A percentile compares a stretch with the other conserved stretches of the same genome.
phyloP scores from a whole-genome alignment of 805 yeast species.

The Dipodascopsis tothii region DNA sequence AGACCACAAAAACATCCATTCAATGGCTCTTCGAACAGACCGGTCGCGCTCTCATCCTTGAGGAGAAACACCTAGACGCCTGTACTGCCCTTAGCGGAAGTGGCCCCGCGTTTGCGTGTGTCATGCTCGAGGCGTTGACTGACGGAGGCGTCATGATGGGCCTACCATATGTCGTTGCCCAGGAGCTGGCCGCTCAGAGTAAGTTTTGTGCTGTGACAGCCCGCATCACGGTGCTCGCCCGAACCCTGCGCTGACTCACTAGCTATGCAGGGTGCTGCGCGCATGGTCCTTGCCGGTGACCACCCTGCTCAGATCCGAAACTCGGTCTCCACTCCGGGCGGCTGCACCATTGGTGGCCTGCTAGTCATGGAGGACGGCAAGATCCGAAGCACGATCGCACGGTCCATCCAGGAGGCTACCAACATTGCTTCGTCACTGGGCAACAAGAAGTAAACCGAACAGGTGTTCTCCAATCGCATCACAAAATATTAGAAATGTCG shows the following conservation, averaged over 20 bases:
- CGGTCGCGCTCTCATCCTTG: constrained; percentile 36
- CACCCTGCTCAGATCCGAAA: constrained; percentile 86
- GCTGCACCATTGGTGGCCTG: constrained; percentile 93
- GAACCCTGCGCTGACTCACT: not conserved
- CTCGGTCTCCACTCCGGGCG: constrained; percentile 94
- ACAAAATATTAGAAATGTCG: no score
- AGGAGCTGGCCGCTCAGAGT: constrained; percentile 84
- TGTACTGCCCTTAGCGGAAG: constrained; percentile 93
- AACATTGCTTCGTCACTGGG: constrained; percentile 33
- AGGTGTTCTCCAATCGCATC: no score
- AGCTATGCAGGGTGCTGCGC: constrained; percentile 61
- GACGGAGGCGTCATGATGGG: constrained; percentile 96
- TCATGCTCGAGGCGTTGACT: constrained; percentile 82
- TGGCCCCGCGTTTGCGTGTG: constrained; percentile 88
- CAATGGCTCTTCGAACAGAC: constrained; percentile 38
- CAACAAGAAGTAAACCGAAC: constrained; percentile 18
- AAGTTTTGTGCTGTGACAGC: constrained; percentile 55
- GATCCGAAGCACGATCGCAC: constrained; percentile 76
- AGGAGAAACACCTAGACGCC: constrained; percentile 89
- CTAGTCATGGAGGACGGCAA: constrained; percentile 87
- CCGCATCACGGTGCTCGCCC: no score
- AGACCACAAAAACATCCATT: constrained; percentile 30
- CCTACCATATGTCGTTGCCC: constrained; percentile 74
- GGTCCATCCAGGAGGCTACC: constrained; percentile 91
- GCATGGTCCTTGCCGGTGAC: constrained; percentile 72